Percentiles rank a stretch among this genome's conserved stretches.
These are phyloP conservation scores for Solanum pinnatisectum DNA, from an alignment of 257 asterid species.

Conservation along the genomic window DNA sequence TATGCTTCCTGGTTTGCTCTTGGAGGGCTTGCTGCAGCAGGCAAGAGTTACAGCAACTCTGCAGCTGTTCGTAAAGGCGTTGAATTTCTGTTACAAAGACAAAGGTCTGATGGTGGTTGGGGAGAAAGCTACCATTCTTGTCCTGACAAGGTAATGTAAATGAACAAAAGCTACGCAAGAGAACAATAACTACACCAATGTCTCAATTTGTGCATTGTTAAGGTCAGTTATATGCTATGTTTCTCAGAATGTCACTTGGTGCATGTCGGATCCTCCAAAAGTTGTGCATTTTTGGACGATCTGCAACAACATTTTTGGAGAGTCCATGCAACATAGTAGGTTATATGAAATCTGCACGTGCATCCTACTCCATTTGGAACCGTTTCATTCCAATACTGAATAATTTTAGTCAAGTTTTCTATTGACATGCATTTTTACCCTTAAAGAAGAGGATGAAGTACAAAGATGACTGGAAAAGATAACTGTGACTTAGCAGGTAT, in stretches of 20 bases:
- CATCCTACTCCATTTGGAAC: neutral
- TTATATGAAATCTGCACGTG: neutral
- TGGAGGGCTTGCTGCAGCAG: constrained; percentile 58
- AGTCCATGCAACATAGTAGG: rapidly evolving
- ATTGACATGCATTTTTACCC: neutral
- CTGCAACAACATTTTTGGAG: neutral
- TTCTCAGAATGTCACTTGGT: neutral
- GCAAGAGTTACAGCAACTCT: constrained; percentile 38
- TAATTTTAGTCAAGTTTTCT: neutral
- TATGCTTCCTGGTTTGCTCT: constrained; percentile 78
- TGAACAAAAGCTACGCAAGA: neutral
- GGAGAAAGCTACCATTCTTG: constrained; percentile 51
- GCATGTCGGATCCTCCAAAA: rapidly evolving
- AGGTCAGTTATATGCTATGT: neutral
- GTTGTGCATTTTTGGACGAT: neutral
- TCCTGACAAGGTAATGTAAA: constrained; percentile 14
- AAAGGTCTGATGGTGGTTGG: constrained; percentile 73
- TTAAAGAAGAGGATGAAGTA: neutral
- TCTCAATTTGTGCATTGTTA: neutral
- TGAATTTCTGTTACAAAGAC: constrained; percentile 41
- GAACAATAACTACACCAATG: neutral
- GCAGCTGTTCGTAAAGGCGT: constrained; percentile 42
- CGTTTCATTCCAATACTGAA: neutral
- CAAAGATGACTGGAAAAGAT: neutral
- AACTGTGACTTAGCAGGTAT: constrained; percentile 24